A percentile compares a stretch with the other conserved stretches of the same genome.
Evolutionary conservation across 306 rosid species (phyloP).

Genomic region (Vigna reflexopilosa): DNA sequence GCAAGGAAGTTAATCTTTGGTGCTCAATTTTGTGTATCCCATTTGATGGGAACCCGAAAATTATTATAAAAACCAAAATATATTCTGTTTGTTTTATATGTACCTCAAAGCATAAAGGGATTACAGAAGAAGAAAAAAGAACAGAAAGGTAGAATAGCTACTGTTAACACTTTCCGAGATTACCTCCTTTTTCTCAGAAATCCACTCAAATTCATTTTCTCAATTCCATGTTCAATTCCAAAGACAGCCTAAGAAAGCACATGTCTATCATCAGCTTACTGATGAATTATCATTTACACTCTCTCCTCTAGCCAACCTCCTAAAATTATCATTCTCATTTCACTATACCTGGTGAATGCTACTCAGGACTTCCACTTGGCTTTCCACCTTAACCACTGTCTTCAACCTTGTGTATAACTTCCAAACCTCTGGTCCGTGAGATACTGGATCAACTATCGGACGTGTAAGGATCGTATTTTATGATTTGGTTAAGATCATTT

Average conservation of each 20-base stretch:
- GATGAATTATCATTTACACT: neutral
- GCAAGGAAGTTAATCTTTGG: neutral
- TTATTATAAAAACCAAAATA: neutral
- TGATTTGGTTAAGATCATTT: neutral
- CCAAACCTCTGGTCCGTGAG: neutral
- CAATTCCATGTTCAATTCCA: no score
- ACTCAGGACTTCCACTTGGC: neutral
- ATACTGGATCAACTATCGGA: neutral
- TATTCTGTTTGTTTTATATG: neutral
- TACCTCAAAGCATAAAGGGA: neutral
- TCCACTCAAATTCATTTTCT: no score
- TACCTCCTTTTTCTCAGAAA: no score
- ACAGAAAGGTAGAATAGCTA: neutral
- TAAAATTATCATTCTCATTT: slow-evolving; percentile 16
- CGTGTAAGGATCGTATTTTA: neutral
- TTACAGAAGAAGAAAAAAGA: neutral
- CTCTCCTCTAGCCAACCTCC: neutral
- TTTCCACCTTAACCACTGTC: slow-evolving; percentile 15
- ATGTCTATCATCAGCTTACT: neutral
- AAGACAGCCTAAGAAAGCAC: neutral
- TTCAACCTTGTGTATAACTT: neutral
- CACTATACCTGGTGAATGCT: neutral
- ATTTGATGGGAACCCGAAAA: neutral
- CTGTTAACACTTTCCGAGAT: neutral
- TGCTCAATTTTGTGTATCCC: neutral